Conservation (phyloP, 768 basidiomycete genomes). For the Hericium coralloides region DNA sequence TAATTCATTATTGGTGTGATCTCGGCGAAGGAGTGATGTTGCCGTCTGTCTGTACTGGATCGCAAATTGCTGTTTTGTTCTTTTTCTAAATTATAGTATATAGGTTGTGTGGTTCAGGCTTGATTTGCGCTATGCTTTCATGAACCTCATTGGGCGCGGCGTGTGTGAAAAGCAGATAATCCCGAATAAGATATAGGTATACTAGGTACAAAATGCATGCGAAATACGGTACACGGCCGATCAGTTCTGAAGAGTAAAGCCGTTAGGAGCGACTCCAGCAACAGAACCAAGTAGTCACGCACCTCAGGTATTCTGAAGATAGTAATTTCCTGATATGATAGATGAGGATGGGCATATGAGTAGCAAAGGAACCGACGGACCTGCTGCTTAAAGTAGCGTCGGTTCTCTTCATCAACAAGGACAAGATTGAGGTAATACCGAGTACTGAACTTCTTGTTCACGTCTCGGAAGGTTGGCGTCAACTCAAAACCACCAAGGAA, state of each 20-base stretch:
- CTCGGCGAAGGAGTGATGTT: not conserved
- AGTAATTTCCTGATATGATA: slow-evolving; percentile 60
- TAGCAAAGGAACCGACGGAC: slow-evolving; percentile 25
- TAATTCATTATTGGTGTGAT: too few species aligned
- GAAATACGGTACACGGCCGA: slow-evolving; percentile 1
- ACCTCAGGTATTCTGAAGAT: slow-evolving; percentile 88
- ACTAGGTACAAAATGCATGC: not conserved
- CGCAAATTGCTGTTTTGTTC: not conserved
- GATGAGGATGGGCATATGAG: not conserved
- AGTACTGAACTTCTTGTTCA: slow-evolving; percentile 98
- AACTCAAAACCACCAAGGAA: slow-evolving; percentile 98
- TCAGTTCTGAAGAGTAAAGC: slow-evolving; percentile 3
- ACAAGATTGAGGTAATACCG: slow-evolving; percentile 97
- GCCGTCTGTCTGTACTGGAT: not conserved
- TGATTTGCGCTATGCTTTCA: not conserved
- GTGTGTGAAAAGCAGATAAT: not conserved
- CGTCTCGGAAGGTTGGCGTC: slow-evolving; percentile 96
- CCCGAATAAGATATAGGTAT: slow-evolving; percentile 5
- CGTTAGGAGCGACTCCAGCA: too few species aligned
- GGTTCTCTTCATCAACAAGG: slow-evolving; percentile 95
- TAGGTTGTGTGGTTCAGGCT: not conserved
- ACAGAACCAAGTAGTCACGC: slow-evolving; percentile 11
- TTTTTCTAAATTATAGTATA: not conserved
- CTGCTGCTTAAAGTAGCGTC: slow-evolving; percentile 97
- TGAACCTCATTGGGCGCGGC: not conserved